Base-by-base conservation (phyloP, 441 rosid species). In the Erysimum pusillum region DNA sequence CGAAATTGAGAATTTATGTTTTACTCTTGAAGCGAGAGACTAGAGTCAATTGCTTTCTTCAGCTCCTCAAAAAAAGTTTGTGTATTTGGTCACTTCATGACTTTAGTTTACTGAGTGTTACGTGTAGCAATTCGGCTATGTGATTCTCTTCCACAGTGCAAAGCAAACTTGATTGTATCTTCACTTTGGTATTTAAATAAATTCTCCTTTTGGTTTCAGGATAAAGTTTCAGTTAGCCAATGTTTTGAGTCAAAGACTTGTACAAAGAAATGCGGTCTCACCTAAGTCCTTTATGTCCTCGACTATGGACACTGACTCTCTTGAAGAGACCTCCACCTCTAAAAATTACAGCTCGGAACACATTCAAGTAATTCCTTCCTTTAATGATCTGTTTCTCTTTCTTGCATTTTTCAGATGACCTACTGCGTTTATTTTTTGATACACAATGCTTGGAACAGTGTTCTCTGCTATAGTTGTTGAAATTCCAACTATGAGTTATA, bases 281-380 rank as follows among this genome's bases (percentile, higher is more conserved):
- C 80, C 87, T 1, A 88, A 85, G 79, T 91, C 97, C 10, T 93
- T 90, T 71, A 82, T 88, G 93, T 90, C 98, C 7, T 84, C 97
- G n/a, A 80, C 77, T 44, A 60, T 86, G 54, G 71, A 84, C 41
- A 84, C 96, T 17, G 96, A 91, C 25, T 76, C 90, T 34, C 62
- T 83, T 60, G 76, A 89, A 72, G 97, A 86, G 73, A 85, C 76
- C 44, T 71, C 85, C n/a, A 80, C 78, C 79, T 90, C 94, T 0
- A 87, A 83, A 63, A 82, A 80, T 78, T 96, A 96, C 72, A 85
- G 94, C 53, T 90, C 99, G 15, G 96, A 91, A 75, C 98, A 96
- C 84, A 96, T 96, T 79, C 98, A 96, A 92, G 99, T 89, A 42
- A 74, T 59, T 57, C 67, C 52, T 52, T n/a, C n/a, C n/a, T n/a